Percentiles rank a stretch among this genome's conserved stretches.
Evolutionary conservation across 1,139 yeast genomes (phyloP).

Genomic region (Nakaseomyces glabratus): DNA sequence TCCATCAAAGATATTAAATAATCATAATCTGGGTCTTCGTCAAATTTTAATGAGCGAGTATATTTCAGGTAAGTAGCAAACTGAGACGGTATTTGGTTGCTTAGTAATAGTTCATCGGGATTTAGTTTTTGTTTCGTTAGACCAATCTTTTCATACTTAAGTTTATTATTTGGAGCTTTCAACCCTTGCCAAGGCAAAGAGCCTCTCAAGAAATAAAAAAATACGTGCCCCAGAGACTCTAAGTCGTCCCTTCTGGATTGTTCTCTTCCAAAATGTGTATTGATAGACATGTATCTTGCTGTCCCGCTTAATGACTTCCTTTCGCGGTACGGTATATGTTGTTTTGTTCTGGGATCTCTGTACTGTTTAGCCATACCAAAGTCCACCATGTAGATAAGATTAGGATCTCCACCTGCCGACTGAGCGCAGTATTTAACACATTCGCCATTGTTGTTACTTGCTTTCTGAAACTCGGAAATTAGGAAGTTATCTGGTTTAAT

Average conservation of each 20-base stretch:
- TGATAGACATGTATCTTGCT: conserved; percentile 94
- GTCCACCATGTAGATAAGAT: conserved; percentile 58
- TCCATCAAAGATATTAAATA: conserved; percentile 70
- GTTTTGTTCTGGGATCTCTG: conserved; percentile 89
- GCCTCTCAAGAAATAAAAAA: conserved; percentile 86
- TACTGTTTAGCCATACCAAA: conserved; percentile 98
- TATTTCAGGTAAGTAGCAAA: conserved; percentile 78
- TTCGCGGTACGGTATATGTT: conserved; percentile 93
- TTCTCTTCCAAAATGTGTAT: conserved; percentile 94
- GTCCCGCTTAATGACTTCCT: conserved; percentile 92
- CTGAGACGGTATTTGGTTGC: conserved; percentile 57
- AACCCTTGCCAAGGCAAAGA: conserved; percentile 98
- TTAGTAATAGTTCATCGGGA: conserved; percentile 61
- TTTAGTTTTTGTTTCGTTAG: conserved; percentile 85
- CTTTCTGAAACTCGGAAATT: conserved; percentile 36
- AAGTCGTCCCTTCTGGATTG: conserved; percentile 93
- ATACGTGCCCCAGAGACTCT: conserved; percentile 92
- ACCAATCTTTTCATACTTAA: conserved; percentile 93
- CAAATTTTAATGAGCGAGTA: conserved; percentile 78
- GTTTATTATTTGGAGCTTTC: conserved; percentile 95
- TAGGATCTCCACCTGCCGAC: conserved; percentile 28
- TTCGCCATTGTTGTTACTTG: conserved; percentile 13
- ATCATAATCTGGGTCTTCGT: conserved; percentile 91
- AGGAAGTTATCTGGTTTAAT: conserved; percentile 93
- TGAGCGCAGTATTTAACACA: conserved; percentile 18